Percentiles rank a stretch among this genome's conserved stretches.
phyloP scores from a whole-genome alignment of 805 yeast species.

The Lipomyces yamadae region DNA sequence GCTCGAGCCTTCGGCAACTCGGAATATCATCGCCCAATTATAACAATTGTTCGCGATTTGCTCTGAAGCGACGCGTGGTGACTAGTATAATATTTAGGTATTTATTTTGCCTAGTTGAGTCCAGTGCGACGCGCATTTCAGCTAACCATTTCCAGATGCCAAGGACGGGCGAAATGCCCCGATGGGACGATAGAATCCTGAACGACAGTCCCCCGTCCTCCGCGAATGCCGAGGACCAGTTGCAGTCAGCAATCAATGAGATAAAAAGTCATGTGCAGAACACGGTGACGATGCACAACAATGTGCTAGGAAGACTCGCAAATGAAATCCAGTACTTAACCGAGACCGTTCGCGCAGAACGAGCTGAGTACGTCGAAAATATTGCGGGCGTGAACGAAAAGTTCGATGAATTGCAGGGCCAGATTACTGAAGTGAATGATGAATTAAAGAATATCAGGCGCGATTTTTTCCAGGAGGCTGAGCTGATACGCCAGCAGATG shows the following conservation, averaged over 20 bases:
- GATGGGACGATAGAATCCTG: slow-evolving; percentile 29
- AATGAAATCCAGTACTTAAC: slow-evolving; percentile 23
- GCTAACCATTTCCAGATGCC: slow-evolving; percentile 3
- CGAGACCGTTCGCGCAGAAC: slow-evolving; percentile 23
- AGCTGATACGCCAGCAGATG: slow-evolving; percentile 11
- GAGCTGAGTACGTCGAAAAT: slow-evolving; percentile 14
- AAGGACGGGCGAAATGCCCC: slow-evolving; percentile 22
- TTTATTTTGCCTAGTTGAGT: background rate
- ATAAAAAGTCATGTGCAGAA: slow-evolving; percentile 20
- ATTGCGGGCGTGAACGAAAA: slow-evolving; percentile 13
- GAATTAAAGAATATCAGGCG: slow-evolving; percentile 16
- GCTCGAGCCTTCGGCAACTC: too few relatives aligned
- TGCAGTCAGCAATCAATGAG: slow-evolving; percentile 21
- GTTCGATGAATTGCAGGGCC: slow-evolving; percentile 22
- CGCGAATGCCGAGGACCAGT: slow-evolving; percentile 22
- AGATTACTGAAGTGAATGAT: slow-evolving; percentile 17
- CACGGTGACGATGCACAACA: slow-evolving; percentile 18
- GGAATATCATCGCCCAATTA: background rate
- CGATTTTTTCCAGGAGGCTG: slow-evolving; percentile 17
- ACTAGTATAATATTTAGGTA: background rate
- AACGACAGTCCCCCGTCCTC: slow-evolving; percentile 22
- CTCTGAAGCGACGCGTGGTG: background rate
- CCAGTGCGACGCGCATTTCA: background rate
- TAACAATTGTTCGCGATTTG: background rate
- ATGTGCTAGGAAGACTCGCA: slow-evolving; percentile 18